These are phyloP conservation scores for Asterionellopsis glacialis DNA, from an alignment of 108 stramenopile species.

Conservation along the genomic window DNA sequence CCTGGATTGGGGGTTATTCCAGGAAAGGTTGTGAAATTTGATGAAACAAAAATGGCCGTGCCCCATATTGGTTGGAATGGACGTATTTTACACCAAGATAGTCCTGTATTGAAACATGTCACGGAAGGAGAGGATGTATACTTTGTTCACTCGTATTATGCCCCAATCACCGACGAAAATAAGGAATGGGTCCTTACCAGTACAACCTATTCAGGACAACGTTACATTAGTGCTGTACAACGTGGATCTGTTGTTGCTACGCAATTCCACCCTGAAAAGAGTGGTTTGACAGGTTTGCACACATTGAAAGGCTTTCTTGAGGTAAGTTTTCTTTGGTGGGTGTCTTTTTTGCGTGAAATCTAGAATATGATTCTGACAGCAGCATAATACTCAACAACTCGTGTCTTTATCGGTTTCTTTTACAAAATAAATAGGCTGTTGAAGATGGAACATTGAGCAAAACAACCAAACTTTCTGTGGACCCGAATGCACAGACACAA, in stretches of 20 bases:
- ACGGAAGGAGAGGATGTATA: constrained; percentile 61
- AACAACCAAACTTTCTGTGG: constrained; percentile 41
- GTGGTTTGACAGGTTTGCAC: constrained; percentile 81
- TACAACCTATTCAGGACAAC: constrained; percentile 84
- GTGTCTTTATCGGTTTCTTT: constrained; percentile 1
- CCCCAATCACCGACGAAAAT: constrained; percentile 71
- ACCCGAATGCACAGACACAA: constrained; percentile 43
- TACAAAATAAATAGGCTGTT: constrained; percentile 39
- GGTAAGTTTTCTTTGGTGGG: constrained; percentile 20
- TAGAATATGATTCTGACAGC: not conserved
- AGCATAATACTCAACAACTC: not conserved
- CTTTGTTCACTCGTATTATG: constrained; percentile 97
- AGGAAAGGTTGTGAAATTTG: constrained; percentile 85
- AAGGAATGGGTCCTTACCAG: constrained; percentile 83
- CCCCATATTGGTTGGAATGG: constrained; percentile 99
- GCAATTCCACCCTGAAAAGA: constrained; percentile 99
- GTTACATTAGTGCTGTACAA: constrained; percentile 86
- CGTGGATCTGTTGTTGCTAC: constrained; percentile 89
- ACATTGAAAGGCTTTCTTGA: constrained; percentile 87
- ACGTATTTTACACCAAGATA: constrained; percentile 65
- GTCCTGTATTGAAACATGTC: constrained; percentile 65
- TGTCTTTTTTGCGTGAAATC: not conserved
- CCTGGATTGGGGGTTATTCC: constrained; percentile 91
- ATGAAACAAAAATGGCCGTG: constrained; percentile 63
- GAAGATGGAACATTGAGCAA: constrained; percentile 64